Evolutionary conservation across 2,329 filamentous ascomycete species (phyloP), one percentile per base, ranked within the genome.

Genomic region (Colletotrichum falcatum): DNA sequence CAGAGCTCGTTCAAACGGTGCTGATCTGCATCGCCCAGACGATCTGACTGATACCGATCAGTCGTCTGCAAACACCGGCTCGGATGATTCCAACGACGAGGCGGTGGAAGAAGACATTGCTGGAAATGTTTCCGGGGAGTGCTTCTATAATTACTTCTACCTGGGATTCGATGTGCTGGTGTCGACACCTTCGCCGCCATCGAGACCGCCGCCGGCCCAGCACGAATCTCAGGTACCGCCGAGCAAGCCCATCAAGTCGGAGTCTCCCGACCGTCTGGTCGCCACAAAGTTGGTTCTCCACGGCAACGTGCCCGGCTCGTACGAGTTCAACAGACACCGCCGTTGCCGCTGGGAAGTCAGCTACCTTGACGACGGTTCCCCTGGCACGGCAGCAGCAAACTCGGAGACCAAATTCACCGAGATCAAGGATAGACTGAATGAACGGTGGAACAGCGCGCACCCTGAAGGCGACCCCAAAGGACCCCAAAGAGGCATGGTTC

Each of bases 61-160:
- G 74, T 94, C 92, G 2, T 94, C 92, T 4, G 87, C 87, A 64
- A 90, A 92, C 73, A 92, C 91, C 1, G 87, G 87, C 35, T 92
- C 90, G 1, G 92, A 94, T 76, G 92, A 93, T 33, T 87, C 86
- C 28, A 87, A 85, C 42, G 85, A 88, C 28, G 88, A 88, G 68
- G 87, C 83, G 3, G 78, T 89, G 20, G 87, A 89, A 53, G 90
- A 90, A 37, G 87, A 88, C 37, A 78, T 83, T 4, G 82, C 83
- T 1, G 83, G 84, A 73, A 83, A 85, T 78, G 74, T 90, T 4
- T 88, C 90, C 1, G 88, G 90, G 5, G 94, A 97, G 78, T 94
- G 91, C 74, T 99, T 98, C 79, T 98, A 96, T 82, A 98, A 98
- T 79, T 99, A 99, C 79, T 99, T 98, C 78, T 92, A 95, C 74